phyloP scores from a whole-genome alignment of 1,139 yeast genomes.

The Pneumocystis sp. region DNA sequence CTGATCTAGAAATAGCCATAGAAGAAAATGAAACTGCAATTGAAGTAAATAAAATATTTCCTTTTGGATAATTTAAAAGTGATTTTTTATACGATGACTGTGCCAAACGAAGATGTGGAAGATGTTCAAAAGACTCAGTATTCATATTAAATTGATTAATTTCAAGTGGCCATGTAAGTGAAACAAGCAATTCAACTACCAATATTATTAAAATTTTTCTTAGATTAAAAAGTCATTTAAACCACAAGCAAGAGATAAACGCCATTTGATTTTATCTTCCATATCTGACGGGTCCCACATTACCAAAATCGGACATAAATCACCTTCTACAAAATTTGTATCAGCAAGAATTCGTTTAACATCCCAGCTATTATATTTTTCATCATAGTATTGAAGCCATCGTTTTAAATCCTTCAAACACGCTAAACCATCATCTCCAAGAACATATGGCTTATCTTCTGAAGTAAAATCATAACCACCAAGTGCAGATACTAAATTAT shows the following conservation, averaged over 20 bases:
- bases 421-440: slow-evolving; percentile 84
- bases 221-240: neutral
- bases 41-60: slow-evolving; percentile 53
- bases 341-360: slow-evolving; percentile 85
- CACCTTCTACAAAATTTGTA: slow-evolving; percentile 56
- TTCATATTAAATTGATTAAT: slow-evolving; percentile 36
- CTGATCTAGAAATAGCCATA: slow-evolving; percentile 34
- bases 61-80: slow-evolving; percentile 42
- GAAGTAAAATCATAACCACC: slow-evolving; percentile 61
- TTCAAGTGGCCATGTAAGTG: slow-evolving; percentile 75
- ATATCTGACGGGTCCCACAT: slow-evolving; percentile 47
- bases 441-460: slow-evolving; percentile 44
- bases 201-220: neutral
- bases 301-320: slow-evolving; percentile 57
- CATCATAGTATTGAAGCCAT: slow-evolving; percentile 80
- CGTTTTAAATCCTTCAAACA: slow-evolving; percentile 76
- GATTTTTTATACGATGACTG: slow-evolving; percentile 61
- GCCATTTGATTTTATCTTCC: slow-evolving; percentile 6
- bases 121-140: slow-evolving; percentile 39
- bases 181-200: slow-evolving; percentile 64
- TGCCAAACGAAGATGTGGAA: slow-evolving; percentile 45
- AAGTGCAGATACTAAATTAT: slow-evolving; percentile 47
- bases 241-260: slow-evolving; percentile 16
- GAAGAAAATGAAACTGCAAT: slow-evolving; percentile 57
- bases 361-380: slow-evolving; percentile 48